Conservation (phyloP, 2,329 filamentous ascomycete species). For the Tolypocladium capitatum region DNA sequence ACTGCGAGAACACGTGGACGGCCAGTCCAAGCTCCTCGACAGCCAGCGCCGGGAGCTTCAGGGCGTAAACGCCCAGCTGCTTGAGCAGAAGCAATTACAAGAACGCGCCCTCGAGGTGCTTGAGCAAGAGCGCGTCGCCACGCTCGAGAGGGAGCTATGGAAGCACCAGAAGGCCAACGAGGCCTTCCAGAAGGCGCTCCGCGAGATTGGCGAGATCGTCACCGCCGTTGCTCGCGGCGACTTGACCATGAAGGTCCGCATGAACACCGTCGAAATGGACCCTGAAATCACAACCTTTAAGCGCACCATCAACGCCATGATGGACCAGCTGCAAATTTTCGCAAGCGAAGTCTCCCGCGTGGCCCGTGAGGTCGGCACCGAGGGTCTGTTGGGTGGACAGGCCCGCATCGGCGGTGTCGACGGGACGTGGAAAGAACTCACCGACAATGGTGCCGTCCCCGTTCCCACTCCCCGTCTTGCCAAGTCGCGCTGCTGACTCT, state of each 20-base stretch:
- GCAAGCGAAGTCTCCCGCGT: conserved; percentile 92
- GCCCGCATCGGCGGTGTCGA: conserved; percentile 88
- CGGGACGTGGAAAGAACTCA: conserved; percentile 95
- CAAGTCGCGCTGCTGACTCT: conserved; percentile 8
- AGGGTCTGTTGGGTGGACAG: conserved; percentile 86
- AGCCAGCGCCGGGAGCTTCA: conserved; percentile 77
- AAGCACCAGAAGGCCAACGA: conserved; percentile 98
- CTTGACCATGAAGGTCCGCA: conserved; percentile 90
- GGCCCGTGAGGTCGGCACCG: conserved; percentile 89
- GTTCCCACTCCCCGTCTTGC: background rate
- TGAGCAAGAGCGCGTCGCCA: conserved; percentile 76
- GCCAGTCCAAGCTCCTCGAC: conserved; percentile 84
- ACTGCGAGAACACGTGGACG: conserved; percentile 80
- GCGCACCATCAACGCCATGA: conserved; percentile 97
- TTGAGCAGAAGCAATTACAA: conserved; percentile 74
- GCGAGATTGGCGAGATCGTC: conserved; percentile 94
- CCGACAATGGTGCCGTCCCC: conserved; percentile 56
- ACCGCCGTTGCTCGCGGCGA: conserved; percentile 93
- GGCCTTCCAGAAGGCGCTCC: conserved; percentile 92
- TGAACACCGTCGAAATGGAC: conserved; percentile 94
- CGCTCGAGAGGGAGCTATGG: conserved; percentile 82
- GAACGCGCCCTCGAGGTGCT: conserved; percentile 70
- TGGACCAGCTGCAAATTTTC: conserved; percentile 94
- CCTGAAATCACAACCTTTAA: conserved; percentile 97
- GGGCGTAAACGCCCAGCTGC: conserved; percentile 72